Conservation (phyloP, 805 yeast species). For the Candida andamanensis region DNA sequence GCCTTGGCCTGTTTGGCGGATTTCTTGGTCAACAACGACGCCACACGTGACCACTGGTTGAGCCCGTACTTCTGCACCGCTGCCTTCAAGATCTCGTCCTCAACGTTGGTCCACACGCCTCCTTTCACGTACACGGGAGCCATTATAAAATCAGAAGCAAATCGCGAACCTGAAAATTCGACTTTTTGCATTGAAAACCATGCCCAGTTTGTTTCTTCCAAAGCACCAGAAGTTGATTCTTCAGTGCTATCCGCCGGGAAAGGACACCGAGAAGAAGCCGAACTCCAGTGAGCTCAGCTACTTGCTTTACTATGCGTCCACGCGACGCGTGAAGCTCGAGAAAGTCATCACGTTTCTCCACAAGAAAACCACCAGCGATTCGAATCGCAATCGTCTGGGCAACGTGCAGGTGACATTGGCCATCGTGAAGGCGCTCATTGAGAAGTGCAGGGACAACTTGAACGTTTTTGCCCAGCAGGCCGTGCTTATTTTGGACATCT, state of each 20-base stretch:
- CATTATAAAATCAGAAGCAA: conserved; percentile 11
- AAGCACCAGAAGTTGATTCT: conserved; percentile 87
- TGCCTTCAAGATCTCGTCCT: conserved; percentile 82
- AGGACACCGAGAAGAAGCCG: conserved; percentile 81
- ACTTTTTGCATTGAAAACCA: background rate
- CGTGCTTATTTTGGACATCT: conserved; percentile 50
- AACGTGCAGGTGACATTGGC: conserved; percentile 78
- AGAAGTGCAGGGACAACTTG: conserved; percentile 74
- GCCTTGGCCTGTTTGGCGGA: conserved; percentile 90
- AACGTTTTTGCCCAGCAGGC: conserved; percentile 74
- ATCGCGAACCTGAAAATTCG: background rate
- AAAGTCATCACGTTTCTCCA: conserved; percentile 73
- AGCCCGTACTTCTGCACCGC: conserved; percentile 92
- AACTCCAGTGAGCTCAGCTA: conserved; percentile 89
- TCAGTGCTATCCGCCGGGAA: conserved; percentile 91
- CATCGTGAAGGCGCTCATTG: conserved; percentile 64
- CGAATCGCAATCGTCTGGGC: conserved; percentile 60
- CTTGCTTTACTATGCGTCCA: conserved; percentile 81
- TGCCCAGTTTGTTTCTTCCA: conserved; percentile 32
- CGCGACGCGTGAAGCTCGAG: conserved; percentile 82
- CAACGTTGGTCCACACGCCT: conserved; percentile 83
- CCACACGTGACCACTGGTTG: conserved; percentile 91
- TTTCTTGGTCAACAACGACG: conserved; percentile 78
- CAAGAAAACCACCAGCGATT: conserved; percentile 57
- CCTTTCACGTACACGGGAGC: conserved; percentile 76